Base-by-base conservation (phyloP, 2,329 filamentous ascomycete species). In the Byssoonygena ceratinophila region DNA sequence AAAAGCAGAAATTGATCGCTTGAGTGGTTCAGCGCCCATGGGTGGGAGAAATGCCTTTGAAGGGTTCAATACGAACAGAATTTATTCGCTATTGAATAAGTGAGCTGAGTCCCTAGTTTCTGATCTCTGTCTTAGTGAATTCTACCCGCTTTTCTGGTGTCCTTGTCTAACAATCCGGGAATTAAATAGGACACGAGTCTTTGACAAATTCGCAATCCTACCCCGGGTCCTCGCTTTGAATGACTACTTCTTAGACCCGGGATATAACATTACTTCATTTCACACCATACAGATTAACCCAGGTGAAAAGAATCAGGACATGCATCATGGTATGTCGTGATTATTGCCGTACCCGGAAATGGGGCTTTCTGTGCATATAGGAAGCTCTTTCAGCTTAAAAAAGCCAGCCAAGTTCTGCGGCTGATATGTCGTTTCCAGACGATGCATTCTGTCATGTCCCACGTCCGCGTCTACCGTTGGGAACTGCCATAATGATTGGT, bases 281-380 rank as follows among this genome's bases (percentile, higher is more conserved):
- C 66, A 70, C 49, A 69, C 64, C 51, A 70, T 71, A 18, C 62
- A 63, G 44, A 71, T 71, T 54, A 63, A 68, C 43, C 67, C 68
- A 0, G 66, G 67, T n/a, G 68, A 69, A 59, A 60, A 59, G 23
- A 57, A 63, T n/a, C 69, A 71, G 58, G 56, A 59, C 16, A 55
- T 71, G 49, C 68, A 70, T 51, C 67, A 69, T 53, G 68, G 57
- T 59, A 29, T 32, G 41, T 41, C 12, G 2, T 23, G 40, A n/a
- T 34, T 14, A 50, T 46, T 29, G 37, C 34, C 4, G 34, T 32
- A 23, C 3, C 40, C 8, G 20, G 20, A n/a, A n/a, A n/a, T n/a
- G n/a, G n/a, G n/a, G n/a, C n/a, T n/a, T n/a, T n/a, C n/a, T n/a
- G n/a, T n/a, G n/a, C n/a, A n/a, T n/a, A n/a, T n/a, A 3, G 40